Percentiles rank a stretch among this genome's conserved stretches.
Evolutionary conservation across 2,329 filamentous ascomycete species (phyloP).

Genomic region (Saccharata proteae): DNA sequence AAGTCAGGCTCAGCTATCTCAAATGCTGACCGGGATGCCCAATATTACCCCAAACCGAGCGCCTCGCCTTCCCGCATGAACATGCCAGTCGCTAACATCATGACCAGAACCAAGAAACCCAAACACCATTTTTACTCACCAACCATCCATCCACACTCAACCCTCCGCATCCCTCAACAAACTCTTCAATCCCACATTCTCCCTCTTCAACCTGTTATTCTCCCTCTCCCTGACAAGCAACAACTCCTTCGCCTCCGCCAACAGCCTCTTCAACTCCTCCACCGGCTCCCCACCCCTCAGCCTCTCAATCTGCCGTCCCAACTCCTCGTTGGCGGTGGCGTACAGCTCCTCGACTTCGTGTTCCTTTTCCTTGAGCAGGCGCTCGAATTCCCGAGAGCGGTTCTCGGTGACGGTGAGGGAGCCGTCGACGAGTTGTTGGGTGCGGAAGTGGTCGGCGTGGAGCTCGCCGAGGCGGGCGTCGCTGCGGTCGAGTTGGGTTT

Average conservation of each 20-base stretch:
- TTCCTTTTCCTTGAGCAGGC: constrained; percentile 75
- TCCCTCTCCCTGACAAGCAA: constrained; percentile 68
- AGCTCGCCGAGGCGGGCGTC: constrained; percentile 1
- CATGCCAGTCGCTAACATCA: no score
- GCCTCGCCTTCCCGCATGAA: no score
- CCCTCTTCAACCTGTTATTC: constrained; percentile 69
- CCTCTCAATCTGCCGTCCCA: constrained; percentile 52
- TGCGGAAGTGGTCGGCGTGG: constrained; percentile 9
- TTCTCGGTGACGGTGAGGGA: constrained; percentile 62
- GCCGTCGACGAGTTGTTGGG: constrained; percentile 14
- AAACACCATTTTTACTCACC: no score
- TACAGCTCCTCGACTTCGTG: constrained; percentile 91
- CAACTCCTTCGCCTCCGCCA: constrained; percentile 69
- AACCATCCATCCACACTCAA: constrained; percentile 1
- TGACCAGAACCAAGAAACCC: no score
- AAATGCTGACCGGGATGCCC: no score
- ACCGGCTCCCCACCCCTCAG: constrained; percentile 65
- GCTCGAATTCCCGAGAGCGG: constrained; percentile 72
- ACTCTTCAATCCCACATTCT: constrained; percentile 55
- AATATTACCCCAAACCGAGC: no score
- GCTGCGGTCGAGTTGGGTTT: constrained; percentile 3
- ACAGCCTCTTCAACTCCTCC: constrained; percentile 58
- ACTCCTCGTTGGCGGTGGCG: constrained; percentile 81
- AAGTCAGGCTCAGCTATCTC: no score
- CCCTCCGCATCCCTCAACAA: constrained; percentile 35